These are phyloP conservation scores for Zygoascus tannicola DNA, from an alignment of 805 yeast genomes.

Conservation along the genomic window DNA sequence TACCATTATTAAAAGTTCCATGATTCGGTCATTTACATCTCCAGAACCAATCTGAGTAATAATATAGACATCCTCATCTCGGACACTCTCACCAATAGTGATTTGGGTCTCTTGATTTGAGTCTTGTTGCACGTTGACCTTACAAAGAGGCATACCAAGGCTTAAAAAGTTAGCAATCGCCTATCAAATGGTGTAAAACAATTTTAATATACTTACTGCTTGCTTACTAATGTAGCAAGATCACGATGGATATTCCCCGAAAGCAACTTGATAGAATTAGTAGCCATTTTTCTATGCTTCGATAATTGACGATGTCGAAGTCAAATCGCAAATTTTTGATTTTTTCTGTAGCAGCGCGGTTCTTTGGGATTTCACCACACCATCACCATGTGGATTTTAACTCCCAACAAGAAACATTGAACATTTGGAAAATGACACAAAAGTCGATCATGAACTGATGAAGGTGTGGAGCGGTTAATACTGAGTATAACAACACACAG, in stretches of 20 bases:
- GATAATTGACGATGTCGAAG: too few relatives aligned
- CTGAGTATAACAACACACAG: background rate
- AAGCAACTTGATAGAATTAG: slow-evolving; percentile 49
- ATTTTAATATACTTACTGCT: slow-evolving; percentile 26
- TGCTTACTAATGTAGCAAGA: slow-evolving; percentile 65
- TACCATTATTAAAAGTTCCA: slow-evolving; percentile 83
- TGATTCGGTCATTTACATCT: slow-evolving; percentile 71
- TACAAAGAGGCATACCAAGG: slow-evolving; percentile 58
- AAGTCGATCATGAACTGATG: background rate
- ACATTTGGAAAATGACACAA: background rate
- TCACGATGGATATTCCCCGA: slow-evolving; percentile 61
- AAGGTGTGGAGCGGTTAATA: background rate
- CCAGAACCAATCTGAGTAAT: slow-evolving; percentile 72
- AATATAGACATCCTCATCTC: slow-evolving; percentile 65
- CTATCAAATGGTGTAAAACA: background rate
- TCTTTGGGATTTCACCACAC: too few relatives aligned
- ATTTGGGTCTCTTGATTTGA: slow-evolving; percentile 82
- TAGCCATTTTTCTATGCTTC: slow-evolving; percentile 20
- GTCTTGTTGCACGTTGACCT: slow-evolving; percentile 72
- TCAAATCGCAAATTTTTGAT: too few relatives aligned
- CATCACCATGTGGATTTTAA: too few relatives aligned
- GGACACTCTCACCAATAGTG: slow-evolving; percentile 78
- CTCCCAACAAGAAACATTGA: background rate
- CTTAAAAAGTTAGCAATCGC: slow-evolving; percentile 16
- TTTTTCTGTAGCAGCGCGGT: too few relatives aligned